Evolutionary conservation across 225 moss, liverwort and hornwort genomes (phyloP), one percentile per base, ranked within the genome.

Genomic region (Physcomitrellopsis africana): DNA sequence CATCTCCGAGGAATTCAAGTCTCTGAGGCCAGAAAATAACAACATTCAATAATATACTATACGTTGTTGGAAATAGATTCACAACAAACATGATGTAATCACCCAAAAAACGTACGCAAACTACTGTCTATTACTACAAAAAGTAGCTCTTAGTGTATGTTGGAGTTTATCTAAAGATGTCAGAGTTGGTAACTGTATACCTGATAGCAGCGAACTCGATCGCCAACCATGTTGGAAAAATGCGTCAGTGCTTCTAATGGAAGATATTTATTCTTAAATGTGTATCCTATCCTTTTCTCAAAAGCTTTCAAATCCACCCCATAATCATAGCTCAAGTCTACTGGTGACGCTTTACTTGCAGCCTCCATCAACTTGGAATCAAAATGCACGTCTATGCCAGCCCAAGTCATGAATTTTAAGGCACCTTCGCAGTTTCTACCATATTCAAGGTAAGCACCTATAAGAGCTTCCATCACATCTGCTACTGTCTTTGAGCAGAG

Each of bases 1-100:
- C 95, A 62, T 99, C 99, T 79, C 99, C 99, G n/a, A 99, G 87
- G 65, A 93, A 99, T 76, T 99, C 99, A 74, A 99, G 85, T 23
- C 99, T 86, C 99, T 99, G 90, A 26, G 7, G 3, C 12, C 15
- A 49, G 48, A 13, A 49, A 49, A 49, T 49, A 3, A 49, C 22
- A 68, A 20, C 45, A 83, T 10, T 10, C 15, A 62, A 67, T 29
- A 51, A 11, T 67, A 37, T 37, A 37, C 43, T 22, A 32, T 43
- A 29, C 22, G 44, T 32, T 43, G n/a, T 20, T 23, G 17, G 46
- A 60, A n/a, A 53, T 53, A 27, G 37, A 46, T 19, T 5, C 51
- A 19, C 9, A 26, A 44, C 24, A 14, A 9, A 62, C 19, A 26
- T 11, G 11, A 18, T 26, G 51, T 1, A 63, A 3, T 56, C 46